Conservation (phyloP, 2,329 filamentous ascomycete species). For the Pseudocercospora fuligena region DNA sequence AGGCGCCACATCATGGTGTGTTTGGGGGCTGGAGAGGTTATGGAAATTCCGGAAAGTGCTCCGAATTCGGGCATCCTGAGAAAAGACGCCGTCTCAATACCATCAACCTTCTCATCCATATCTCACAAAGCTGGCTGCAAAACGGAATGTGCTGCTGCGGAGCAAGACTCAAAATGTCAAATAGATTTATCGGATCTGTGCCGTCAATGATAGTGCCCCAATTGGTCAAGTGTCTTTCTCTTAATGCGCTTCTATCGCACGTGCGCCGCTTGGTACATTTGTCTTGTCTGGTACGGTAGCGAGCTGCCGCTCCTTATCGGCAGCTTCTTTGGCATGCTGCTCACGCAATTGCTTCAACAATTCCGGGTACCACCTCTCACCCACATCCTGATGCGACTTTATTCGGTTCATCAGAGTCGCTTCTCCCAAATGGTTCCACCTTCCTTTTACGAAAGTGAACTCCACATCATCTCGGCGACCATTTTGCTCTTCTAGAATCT, state of each 20-base stretch:
- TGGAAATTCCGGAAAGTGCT: neutral
- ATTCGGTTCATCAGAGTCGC: constrained; percentile 82
- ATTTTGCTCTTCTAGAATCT: constrained; percentile 62
- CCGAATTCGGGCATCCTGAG: neutral
- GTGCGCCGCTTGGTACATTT: neutral
- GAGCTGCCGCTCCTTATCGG: neutral
- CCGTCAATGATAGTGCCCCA: neutral
- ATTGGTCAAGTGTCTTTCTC: neutral
- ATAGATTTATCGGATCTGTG: neutral
- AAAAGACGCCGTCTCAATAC: no score
- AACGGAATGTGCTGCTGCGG: neutral
- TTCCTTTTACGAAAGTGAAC: constrained; percentile 78
- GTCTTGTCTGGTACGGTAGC: constrained; percentile 10
- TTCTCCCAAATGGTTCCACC: constrained; percentile 71
- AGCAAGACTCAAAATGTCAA: neutral
- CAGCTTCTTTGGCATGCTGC: constrained; percentile 41
- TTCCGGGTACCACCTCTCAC: constrained; percentile 69
- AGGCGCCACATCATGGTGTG: neutral
- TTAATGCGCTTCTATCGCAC: constrained; percentile 18
- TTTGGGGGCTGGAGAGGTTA: neutral
- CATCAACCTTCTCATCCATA: neutral
- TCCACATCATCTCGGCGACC: constrained; percentile 73
- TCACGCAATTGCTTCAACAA: constrained; percentile 49
- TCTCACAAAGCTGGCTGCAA: neutral
- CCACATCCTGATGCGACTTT: constrained; percentile 87